Base-by-base conservation (phyloP, 306 rosid genomes). In the Pyrus pyrifolia region DNA sequence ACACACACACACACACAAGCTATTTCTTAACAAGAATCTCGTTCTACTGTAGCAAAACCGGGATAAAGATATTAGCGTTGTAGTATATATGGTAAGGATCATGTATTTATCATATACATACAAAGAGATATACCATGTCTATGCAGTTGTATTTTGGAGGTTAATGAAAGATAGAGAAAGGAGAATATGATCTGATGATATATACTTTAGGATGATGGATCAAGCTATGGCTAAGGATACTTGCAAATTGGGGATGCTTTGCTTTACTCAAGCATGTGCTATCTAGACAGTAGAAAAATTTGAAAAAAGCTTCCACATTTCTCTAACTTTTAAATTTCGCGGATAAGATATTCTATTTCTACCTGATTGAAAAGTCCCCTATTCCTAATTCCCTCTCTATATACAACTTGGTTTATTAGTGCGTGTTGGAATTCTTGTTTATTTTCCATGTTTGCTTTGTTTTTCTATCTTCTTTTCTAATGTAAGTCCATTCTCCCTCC, bases 331-430 rank as follows among this genome's bases (percentile, higher is more conserved):
- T 5, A 70, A 7, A 38, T 71, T 52, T 73, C 35, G 15, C 12
- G 85, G 85, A 81, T 84, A 81, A 81, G 83, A 83, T 90, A 83
- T 78, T 86, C 68, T 30, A 17, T 23, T 78, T 86, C 68, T 18
- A 63, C 44, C 13, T 15, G 23, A 30, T 63, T 15, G 42, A 30
- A 3, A 27, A 61, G 66, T 25, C 35, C 5, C 5, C 7, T 23
- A 23, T 61, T 30, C 3, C 35, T 14, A 6, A 33, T 61, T 27
- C 33, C 21, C 31, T 14, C 35, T 27, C 17, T 11, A 4, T 27
- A 13, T 27, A 55, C 61, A 55, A 55, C 27, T 55, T 21, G 61
- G 21, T 30, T 21, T 18, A n/a, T 29, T 8, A 14, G 5, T 63
- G 22, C 11, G 7, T 63, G n/a, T 17, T 63, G 42, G 22, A 63